Percentiles rank a stretch among this genome's conserved stretches.
These are phyloP conservation scores for Backusella luteola DNA, from an alignment of 192 early-diverging fungal genomes.

Conservation along the genomic window DNA sequence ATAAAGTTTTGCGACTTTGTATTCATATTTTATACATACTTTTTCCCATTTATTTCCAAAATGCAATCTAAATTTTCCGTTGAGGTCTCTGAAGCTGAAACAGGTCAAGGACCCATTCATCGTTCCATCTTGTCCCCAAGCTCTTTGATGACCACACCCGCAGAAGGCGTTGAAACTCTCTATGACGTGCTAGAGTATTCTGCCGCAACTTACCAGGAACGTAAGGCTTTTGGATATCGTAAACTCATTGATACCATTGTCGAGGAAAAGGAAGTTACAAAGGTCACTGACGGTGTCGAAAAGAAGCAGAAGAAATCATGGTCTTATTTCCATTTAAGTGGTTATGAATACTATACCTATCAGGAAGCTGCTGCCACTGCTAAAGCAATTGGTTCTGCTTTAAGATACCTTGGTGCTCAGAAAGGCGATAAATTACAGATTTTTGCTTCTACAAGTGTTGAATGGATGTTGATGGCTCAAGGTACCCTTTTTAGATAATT, in stretches of 20 bases:
- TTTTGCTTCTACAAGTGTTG: constrained; percentile 34
- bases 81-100: constrained; percentile 13
- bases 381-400: constrained; percentile 51
- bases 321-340: constrained; percentile 76
- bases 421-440: constrained; percentile 29
- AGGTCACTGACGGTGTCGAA: constrained; percentile 54
- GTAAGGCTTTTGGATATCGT: constrained; percentile 71
- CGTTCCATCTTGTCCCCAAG: constrained; percentile 49
- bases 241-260: constrained; percentile 58
- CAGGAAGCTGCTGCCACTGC: constrained; percentile 57
- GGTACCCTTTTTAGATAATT: constrained; percentile 11
- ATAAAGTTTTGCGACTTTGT: background rate
- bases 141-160: constrained; percentile 42
- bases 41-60: background rate
- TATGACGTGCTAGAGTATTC: constrained; percentile 69
- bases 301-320: constrained; percentile 72
- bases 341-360: constrained; percentile 79
- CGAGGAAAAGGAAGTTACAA: constrained; percentile 72
- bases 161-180: constrained; percentile 56
- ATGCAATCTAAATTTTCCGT: constrained; percentile 28
- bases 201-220: constrained; percentile 49
- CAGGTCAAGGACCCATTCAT: constrained; percentile 41
- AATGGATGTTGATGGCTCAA: constrained; percentile 38
- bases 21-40: background rate
- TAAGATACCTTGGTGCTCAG: constrained; percentile 23